These are phyloP conservation scores for Lycium barbarum DNA, from an alignment of 257 asterid genomes.

Conservation along the genomic window DNA sequence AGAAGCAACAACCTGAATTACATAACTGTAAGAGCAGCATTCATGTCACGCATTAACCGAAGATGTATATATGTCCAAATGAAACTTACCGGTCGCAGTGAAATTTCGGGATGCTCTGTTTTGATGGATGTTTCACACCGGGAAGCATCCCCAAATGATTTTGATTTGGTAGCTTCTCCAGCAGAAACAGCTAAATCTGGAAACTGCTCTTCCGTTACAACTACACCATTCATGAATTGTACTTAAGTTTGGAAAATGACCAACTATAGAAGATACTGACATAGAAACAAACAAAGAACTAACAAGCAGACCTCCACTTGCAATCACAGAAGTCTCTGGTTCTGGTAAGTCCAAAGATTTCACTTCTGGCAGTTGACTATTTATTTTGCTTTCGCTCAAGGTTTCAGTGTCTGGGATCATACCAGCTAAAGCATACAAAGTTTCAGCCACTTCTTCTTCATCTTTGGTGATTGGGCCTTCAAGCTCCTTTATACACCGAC, in stretches of 20 bases:
- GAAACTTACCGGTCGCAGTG: conserved; percentile 35
- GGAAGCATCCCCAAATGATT: conserved; percentile 38
- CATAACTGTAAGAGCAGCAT: conserved; percentile 6
- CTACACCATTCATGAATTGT: conserved; percentile 37
- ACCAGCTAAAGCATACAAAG: conserved; percentile 72
- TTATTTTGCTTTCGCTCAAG: conserved; percentile 31
- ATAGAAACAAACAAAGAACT: neutral
- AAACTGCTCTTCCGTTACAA: conserved; percentile 27
- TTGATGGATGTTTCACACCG: conserved; percentile 36
- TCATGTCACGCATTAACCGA: neutral
- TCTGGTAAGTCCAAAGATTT: conserved; percentile 44
- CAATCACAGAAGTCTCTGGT: conserved; percentile 39
- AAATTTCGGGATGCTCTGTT: conserved; percentile 29
- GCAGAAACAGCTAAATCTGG: conserved; percentile 41
- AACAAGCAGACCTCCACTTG: conserved; percentile 47
- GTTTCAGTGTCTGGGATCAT: conserved; percentile 50
- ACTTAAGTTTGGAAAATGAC: conserved; percentile 28
- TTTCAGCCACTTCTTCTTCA: conserved; percentile 92
- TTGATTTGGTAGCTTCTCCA: conserved; percentile 38
- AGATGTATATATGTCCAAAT: conserved; percentile 3
- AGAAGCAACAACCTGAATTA: conserved; percentile 36
- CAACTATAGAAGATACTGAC: conserved; percentile 1
- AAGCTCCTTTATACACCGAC: conserved; percentile 17
- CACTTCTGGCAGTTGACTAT: conserved; percentile 44
- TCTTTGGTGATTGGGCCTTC: conserved; percentile 61